phyloP scores from a whole-genome alignment of 1,139 yeast species.

The Kazachstania sp. region DNA sequence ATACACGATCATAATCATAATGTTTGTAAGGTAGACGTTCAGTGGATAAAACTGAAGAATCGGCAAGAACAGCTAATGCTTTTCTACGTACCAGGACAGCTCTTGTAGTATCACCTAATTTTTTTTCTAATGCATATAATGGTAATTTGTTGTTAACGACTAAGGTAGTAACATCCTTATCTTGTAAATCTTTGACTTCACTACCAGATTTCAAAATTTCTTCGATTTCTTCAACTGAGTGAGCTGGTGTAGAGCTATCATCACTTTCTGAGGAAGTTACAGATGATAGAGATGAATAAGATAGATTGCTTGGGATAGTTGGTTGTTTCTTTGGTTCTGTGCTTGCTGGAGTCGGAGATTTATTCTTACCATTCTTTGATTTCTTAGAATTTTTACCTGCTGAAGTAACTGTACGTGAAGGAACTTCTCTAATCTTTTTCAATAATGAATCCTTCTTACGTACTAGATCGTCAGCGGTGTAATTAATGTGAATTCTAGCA shows the following conservation, averaged over 20 bases:
- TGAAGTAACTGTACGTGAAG: background rate
- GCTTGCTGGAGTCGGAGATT: background rate
- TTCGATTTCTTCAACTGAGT: constrained; percentile 51
- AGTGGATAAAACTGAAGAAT: constrained; percentile 70
- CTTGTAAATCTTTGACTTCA: constrained; percentile 51
- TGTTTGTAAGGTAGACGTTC: constrained; percentile 66
- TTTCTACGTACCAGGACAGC: constrained; percentile 92
- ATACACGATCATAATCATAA: constrained; percentile 91
- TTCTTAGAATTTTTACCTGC: background rate
- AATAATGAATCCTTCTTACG: constrained; percentile 3
- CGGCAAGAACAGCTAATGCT: constrained; percentile 75
- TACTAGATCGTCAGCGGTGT: constrained; percentile 31
- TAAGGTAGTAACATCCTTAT: constrained; percentile 67
- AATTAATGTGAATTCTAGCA: constrained; percentile 47
- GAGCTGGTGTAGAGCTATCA: background rate
- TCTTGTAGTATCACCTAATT: constrained; percentile 75
- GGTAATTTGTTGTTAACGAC: constrained; percentile 77
- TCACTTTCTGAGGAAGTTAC: background rate
- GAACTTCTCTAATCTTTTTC: constrained; percentile 2
- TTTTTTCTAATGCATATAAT: constrained; percentile 87
- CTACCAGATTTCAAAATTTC: constrained; percentile 58
- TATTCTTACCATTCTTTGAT: background rate
- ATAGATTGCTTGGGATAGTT: constrained; percentile 1
- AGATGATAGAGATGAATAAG: background rate
- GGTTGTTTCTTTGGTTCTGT: background rate